Evolutionary conservation across 2,329 filamentous ascomycete species (phyloP).

Genomic region (Clonostachys rosea): DNA sequence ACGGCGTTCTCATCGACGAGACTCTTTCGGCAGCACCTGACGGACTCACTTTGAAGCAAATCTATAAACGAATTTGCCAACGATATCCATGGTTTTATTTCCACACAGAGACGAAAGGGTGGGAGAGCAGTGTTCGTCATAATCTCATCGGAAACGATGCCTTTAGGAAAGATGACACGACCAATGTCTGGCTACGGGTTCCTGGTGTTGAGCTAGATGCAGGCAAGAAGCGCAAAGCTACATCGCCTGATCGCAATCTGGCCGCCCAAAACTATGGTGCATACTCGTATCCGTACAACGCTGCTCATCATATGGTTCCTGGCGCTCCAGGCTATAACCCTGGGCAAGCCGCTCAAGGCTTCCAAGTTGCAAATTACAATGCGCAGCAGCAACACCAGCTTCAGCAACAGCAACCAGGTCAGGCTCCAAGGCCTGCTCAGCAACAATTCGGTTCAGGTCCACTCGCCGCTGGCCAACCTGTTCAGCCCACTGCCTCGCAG

Average conservation of each 20-base stretch:
- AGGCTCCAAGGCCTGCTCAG: neutral
- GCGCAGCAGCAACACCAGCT: slow-evolving; percentile 10
- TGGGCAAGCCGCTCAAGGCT: slow-evolving; percentile 23
- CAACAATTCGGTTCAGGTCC: neutral
- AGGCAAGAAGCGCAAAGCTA: slow-evolving; percentile 55
- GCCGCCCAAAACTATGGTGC: slow-evolving; percentile 29
- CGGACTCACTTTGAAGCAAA: slow-evolving; percentile 55
- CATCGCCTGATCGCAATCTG: slow-evolving; percentile 43
- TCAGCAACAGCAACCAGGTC: neutral
- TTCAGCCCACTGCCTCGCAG: neutral
- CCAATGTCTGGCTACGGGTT: slow-evolving; percentile 52
- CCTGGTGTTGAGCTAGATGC: slow-evolving; percentile 55
- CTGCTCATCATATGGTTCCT: slow-evolving; percentile 24
- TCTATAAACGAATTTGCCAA: slow-evolving; percentile 56
- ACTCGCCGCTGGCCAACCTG: neutral
- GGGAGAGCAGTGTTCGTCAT: slow-evolving; percentile 62
- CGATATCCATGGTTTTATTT: slow-evolving; percentile 58
- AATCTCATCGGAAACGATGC: slow-evolving; percentile 59
- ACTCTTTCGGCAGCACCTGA: slow-evolving; percentile 48
- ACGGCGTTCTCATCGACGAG: slow-evolving; percentile 56
- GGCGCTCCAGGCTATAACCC: slow-evolving; percentile 22
- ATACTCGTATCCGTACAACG: slow-evolving; percentile 25
- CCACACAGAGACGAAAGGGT: slow-evolving; percentile 57
- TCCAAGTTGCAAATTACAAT: slow-evolving; percentile 25
- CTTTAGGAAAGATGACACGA: slow-evolving; percentile 53